Conservation (phyloP, 1,284 basidiomycete genomes). For the Cryptococcus jaspeensis region DNA sequence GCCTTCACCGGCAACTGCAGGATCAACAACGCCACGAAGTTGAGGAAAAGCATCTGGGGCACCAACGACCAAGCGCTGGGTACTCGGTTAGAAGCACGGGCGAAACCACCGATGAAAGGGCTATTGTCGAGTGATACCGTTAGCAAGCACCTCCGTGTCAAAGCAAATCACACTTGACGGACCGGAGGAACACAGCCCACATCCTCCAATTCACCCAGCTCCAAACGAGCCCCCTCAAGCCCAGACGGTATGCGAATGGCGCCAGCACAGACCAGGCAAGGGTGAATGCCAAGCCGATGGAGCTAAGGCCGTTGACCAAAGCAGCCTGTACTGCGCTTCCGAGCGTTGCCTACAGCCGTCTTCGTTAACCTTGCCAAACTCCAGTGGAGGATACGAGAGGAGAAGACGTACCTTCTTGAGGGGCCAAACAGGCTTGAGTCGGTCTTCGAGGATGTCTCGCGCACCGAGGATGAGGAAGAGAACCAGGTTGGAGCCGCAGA, state of each 20-base stretch:
- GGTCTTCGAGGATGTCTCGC: conserved; percentile 27
- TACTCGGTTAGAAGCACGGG: conserved; percentile 25
- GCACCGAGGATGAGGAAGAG: conserved; percentile 28
- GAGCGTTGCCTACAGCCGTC: conserved; percentile 6
- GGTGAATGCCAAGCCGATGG: conserved; percentile 3
- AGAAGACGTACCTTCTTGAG: conserved; percentile 21
- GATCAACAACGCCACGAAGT: conserved; percentile 26
- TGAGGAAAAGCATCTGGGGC: conserved; percentile 28
- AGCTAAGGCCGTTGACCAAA: conserved; percentile 5
- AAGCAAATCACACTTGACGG: too few species aligned
- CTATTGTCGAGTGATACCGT: conserved; percentile 13
- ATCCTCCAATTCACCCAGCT: conserved; percentile 18
- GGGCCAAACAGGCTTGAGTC: conserved; percentile 34
- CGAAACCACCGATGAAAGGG: conserved; percentile 43
- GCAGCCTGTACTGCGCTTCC: conserved; percentile 10
- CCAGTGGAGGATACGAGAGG: neutral
- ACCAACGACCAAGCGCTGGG: conserved; percentile 24
- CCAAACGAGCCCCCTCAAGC: conserved; percentile 13
- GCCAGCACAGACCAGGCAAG: conserved; percentile 11
- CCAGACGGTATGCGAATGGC: conserved; percentile 13
- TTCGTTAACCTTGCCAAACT: neutral
- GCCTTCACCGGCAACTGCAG: conserved; percentile 29
- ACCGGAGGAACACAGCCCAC: conserved; percentile 20
- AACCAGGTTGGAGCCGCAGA: conserved; percentile 30
- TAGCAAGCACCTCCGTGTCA: neutral